Evolutionary conservation across 1,284 basidiomycete genomes (phyloP).

Genomic region (Neotropicomus parvogracilis): DNA sequence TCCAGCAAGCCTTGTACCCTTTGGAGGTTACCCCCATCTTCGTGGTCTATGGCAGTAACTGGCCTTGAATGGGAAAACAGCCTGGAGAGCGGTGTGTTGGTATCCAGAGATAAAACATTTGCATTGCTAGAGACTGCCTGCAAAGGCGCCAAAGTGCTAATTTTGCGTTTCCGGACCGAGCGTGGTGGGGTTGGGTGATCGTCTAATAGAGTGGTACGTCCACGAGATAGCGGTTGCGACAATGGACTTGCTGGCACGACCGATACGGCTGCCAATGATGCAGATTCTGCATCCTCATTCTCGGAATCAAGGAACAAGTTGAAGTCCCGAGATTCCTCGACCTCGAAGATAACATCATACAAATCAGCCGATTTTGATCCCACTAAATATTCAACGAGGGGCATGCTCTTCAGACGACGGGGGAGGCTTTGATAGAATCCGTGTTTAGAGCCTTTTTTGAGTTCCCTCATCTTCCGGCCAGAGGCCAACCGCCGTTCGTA

Average conservation of each 20-base stretch:
- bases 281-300: conserved; percentile 28
- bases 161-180: conserved; percentile 26
- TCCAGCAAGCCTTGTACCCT: conserved; percentile 60
- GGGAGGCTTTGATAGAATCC: conserved; percentile 62
- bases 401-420: conserved; percentile 65
- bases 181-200: conserved; percentile 10
- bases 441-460: conserved; percentile 49
- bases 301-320: conserved; percentile 51
- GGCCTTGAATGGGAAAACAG: conserved; percentile 26
- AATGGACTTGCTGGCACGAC: conserved; percentile 12
- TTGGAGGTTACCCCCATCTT: conserved; percentile 42
- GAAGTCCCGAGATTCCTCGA: conserved; percentile 51
- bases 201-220: conserved; percentile 8
- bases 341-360: conserved; percentile 74
- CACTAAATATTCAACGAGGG: conserved; percentile 67
- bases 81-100: conserved; percentile 27
- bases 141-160: conserved; percentile 26
- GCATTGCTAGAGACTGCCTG: conserved; percentile 31
- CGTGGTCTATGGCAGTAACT: conserved; percentile 21
- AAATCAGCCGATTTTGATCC: conserved; percentile 62
- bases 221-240: conserved; percentile 10
- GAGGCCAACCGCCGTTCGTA: conserved; percentile 74
- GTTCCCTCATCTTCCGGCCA: conserved; percentile 47
- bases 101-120: conserved; percentile 31
- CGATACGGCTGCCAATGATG: conserved; percentile 15